Percentiles rank a stretch among this genome's conserved stretches.
These are phyloP conservation scores for Rhynchosporium agropyri DNA, from an alignment of 2,329 filamentous ascomycete species.

Conservation along the genomic window DNA sequence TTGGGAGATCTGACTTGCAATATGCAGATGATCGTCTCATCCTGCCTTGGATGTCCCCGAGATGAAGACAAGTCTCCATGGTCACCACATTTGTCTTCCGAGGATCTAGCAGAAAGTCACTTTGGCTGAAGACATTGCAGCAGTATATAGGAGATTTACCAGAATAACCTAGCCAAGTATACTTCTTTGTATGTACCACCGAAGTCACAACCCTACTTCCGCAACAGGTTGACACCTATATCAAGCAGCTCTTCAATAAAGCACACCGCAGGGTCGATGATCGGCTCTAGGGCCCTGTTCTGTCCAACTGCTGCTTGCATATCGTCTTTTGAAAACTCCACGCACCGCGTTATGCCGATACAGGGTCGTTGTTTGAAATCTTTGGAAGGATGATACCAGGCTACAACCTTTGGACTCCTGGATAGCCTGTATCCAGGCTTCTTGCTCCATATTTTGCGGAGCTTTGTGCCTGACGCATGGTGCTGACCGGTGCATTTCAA, in stretches of 20 bases:
- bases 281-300: not conserved
- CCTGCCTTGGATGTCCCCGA: not conserved
- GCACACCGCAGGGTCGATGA: not conserved
- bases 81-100: not conserved
- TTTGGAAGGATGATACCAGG: not conserved
- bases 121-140: not conserved
- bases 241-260: not conserved
- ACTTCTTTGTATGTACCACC: not conserved
- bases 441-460: slow-evolving; percentile 15
- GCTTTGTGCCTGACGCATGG: not conserved
- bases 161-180: not conserved
- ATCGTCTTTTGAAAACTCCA: not conserved
- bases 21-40: not conserved
- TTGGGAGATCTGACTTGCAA: not conserved
- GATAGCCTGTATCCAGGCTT: not conserved
- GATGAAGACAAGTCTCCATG: not conserved
- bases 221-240: not conserved
- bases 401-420: not conserved
- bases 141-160: not conserved
- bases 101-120: not conserved
- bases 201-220: not conserved
- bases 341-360: not conserved
- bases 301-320: not conserved
- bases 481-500: slow-evolving; percentile 9
- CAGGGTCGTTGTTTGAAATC: not conserved